phyloP scores from a whole-genome alignment of 1,284 basidiomycete species.

The Porodaedalea pini region DNA sequence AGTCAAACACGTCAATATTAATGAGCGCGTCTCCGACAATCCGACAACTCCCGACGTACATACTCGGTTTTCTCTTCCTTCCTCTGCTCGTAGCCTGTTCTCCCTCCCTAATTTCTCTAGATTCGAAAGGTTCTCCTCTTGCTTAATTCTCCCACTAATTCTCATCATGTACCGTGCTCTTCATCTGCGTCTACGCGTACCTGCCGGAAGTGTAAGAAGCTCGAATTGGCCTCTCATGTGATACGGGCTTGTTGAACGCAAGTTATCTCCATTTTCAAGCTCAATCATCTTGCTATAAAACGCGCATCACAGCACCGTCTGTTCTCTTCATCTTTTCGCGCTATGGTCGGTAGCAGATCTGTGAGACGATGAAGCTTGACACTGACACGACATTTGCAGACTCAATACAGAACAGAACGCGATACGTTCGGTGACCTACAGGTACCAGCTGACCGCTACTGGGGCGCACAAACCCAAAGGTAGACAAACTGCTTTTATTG shows the following conservation, averaged over 20 bases:
- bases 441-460: slow-evolving; percentile 94
- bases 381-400: slow-evolving; percentile 25
- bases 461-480: slow-evolving; percentile 99
- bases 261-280: slow-evolving; percentile 14
- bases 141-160: neutral
- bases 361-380: neutral
- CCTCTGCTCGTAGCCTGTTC: neutral
- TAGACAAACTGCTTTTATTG: slow-evolving; percentile 26
- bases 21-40: neutral
- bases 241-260: slow-evolving; percentile 25
- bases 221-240: slow-evolving; percentile 31
- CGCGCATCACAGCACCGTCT: slow-evolving; percentile 26
- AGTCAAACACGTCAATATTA: too few relatives aligned
- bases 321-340: slow-evolving; percentile 37
- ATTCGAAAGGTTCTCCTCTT: neutral
- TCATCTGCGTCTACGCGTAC: slow-evolving; percentile 1
- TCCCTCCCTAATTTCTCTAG: neutral
- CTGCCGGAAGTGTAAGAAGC: slow-evolving; percentile 1
- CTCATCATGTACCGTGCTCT: slow-evolving; percentile 5
- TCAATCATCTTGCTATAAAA: slow-evolving; percentile 23
- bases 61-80: too few relatives aligned
- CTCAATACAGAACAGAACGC: slow-evolving; percentile 63
- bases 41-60: slow-evolving; percentile 13
- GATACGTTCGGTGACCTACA: slow-evolving; percentile 93
- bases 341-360: slow-evolving; percentile 41